Evolutionary conservation across 176 grass and related monocot species (phyloP), one percentile per base, ranked within the genome.

Genomic region (Urochloa ruziziensis): DNA sequence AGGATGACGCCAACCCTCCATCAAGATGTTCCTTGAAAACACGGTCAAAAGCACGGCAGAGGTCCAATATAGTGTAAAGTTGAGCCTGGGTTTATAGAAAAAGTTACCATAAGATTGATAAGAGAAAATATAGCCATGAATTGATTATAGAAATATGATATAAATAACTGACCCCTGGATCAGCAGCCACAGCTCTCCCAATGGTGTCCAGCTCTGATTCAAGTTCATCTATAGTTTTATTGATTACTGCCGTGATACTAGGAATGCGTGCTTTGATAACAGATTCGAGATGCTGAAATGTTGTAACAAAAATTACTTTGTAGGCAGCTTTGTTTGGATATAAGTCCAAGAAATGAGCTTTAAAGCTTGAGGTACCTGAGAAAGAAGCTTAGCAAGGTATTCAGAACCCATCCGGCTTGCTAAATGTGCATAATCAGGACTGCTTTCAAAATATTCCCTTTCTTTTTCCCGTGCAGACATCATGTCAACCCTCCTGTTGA

Each of bases 21-120:
- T 94, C 92, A 43, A 94, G 86, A 87, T 94, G 92, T 71, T 94
- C 92, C 80, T 94, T 91, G 88, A 94, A 94, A 79, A 94, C 81
- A 43, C 83, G 73, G 78, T 94, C 86, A 77, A 94, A 90, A 25
- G 89, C 89, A 52, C 89, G 92, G 34, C 92, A 94, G 40, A 91
- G 79, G 75, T 89, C 89, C 79, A 94, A 71, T 69, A 94, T 91
- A 49, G 92, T 94, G 82, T 94, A 94, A 65, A 91, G 68, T 62
- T 94, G 85, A 10, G 89, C 92, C 92, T 94, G 67, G 73, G 75
- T 80, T 89, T 15, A 62, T 29, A 44, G 19, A 80, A 72, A 72
- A 54, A 29, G 15, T 67, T 35, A 33, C 32, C 29, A 33, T 10
- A 44, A 70, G 8, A 79, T 19, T 79, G 48, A 34, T 77, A 28